Evolutionary conservation across 2,329 filamentous ascomycete species (phyloP).

Genomic region (Alternaria sp.): DNA sequence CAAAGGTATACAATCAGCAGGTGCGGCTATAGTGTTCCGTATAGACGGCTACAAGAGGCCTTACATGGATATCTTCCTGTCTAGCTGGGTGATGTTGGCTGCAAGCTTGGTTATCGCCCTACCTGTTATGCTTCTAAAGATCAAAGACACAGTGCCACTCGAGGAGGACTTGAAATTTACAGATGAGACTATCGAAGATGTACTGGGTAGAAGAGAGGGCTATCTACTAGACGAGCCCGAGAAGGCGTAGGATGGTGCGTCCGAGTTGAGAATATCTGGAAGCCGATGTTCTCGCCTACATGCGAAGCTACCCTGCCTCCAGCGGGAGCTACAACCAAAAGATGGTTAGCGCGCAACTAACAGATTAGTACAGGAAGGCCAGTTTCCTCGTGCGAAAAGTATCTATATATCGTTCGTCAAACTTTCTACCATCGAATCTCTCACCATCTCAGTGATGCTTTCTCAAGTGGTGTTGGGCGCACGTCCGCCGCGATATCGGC

Average conservation of each 20-base stretch:
- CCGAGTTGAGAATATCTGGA: background rate
- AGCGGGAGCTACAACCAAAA: background rate
- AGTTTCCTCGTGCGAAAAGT: background rate
- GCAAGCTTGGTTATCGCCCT: slow-evolving; percentile 75
- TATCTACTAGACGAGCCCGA: background rate
- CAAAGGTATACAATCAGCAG: slow-evolving; percentile 85
- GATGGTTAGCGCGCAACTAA: background rate
- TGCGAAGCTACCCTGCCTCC: background rate
- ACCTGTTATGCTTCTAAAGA: slow-evolving; percentile 77
- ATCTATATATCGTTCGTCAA: background rate
- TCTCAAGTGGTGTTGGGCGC: background rate
- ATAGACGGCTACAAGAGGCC: slow-evolving; percentile 65
- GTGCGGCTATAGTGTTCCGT: slow-evolving; percentile 75
- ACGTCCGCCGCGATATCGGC: background rate
- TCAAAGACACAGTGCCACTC: slow-evolving; percentile 74
- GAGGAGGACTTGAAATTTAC: slow-evolving; percentile 79
- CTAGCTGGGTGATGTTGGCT: slow-evolving; percentile 76
- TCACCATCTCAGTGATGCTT: background rate
- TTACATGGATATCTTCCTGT: slow-evolving; percentile 75
- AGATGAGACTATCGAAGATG: slow-evolving; percentile 69
- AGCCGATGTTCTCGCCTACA: background rate
- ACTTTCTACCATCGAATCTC: background rate
- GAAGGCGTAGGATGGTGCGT: background rate
- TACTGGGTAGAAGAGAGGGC: slow-evolving; percentile 5
- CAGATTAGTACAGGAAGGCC: background rate